Base-by-base conservation (phyloP, 2,329 filamentous ascomycete species). In the Penicillium sp. region DNA sequence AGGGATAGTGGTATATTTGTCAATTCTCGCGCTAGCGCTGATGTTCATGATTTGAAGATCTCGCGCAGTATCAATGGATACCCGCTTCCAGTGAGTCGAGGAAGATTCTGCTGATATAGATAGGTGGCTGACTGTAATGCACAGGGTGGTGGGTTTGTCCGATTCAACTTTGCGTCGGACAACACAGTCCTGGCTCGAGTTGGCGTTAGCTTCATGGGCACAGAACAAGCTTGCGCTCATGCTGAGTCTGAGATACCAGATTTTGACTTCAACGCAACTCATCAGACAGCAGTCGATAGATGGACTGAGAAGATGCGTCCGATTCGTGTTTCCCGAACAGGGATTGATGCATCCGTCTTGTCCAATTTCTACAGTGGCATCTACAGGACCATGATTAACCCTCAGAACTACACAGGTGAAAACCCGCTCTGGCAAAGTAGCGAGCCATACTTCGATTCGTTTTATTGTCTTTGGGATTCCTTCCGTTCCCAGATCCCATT, bases 401-500 rank as follows among this genome's bases (percentile, higher is more conserved):
- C 86, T 1, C 86, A 89, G 61, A 86, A 89, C 61, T 88, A 88
- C 58, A 89, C 87, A 0, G 85, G 84, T 1, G 87, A 90, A 68
- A 90, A 90, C 55, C 84, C 85, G 3, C 67, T 84, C 0, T 90
- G 86, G 85, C 65, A 78, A 1, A 85, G 81, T 47, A 73, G 71
- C 0, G 85, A 88, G 68, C 86, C 86, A 0, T 90, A 89, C 61
- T 90, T 86, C 67, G 87, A 89, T 68, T 88, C 85, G 0, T 89
- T 87, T 59, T 91, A 91, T 69, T 90, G 86, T 61, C 81, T 89
- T 2, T 90, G 87, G 87, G 87, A 89, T 62, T 82, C 80, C 0
- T 89, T 88, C 61, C 77, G 87, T 13, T 86, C 83, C 23, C 85
- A 87, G 55, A 79, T 89, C 36, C 86, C 87, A 0, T 83, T 90